Percentiles rank a stretch among this genome's conserved stretches.
phyloP scores from a whole-genome alignment of 495 filamentous ascomycete species.

The Hypoxylon intermedium region DNA sequence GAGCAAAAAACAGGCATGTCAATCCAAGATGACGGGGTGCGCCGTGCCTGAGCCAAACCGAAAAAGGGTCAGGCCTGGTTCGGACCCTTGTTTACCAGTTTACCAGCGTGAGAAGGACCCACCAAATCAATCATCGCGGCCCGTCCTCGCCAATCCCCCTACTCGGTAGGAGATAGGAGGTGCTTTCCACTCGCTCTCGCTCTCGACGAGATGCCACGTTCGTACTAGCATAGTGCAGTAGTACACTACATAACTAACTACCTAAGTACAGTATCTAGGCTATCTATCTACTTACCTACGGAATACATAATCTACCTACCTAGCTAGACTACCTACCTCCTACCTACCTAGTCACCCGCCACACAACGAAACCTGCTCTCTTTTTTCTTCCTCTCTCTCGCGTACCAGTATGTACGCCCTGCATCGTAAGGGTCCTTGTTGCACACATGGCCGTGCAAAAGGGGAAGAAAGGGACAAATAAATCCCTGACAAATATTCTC shows the following conservation, averaged over 20 bases:
- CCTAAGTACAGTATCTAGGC: too few species aligned
- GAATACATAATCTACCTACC: too few species aligned
- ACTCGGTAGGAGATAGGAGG: conserved; percentile 26
- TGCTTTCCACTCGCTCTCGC: not conserved
- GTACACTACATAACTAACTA: too few species aligned
- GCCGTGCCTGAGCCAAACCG: conserved; percentile 39
- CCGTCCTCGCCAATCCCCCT: conserved; percentile 35
- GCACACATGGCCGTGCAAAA: not conserved
- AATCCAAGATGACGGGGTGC: conserved; percentile 24
- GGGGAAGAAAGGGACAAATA: not conserved
- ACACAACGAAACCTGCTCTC: too few species aligned
- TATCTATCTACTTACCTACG: too few species aligned
- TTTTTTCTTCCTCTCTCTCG: too few species aligned
- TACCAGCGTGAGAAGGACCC: conserved; percentile 19
- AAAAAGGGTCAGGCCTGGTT: conserved; percentile 23
- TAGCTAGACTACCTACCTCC: too few species aligned
- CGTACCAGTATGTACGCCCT: too few species aligned
- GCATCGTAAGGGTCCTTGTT: too few species aligned
- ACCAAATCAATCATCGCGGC: conserved; percentile 38
- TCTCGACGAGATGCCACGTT: not conserved
- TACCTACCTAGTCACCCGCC: too few species aligned
- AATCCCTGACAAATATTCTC: conserved; percentile 6
- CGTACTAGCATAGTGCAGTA: too few species aligned
- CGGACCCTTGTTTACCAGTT: conserved; percentile 23
- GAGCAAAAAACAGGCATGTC: conserved; percentile 31